Evolutionary conservation across 2,329 filamentous ascomycete genomes (phyloP).

Genomic region (Nemania sp.): DNA sequence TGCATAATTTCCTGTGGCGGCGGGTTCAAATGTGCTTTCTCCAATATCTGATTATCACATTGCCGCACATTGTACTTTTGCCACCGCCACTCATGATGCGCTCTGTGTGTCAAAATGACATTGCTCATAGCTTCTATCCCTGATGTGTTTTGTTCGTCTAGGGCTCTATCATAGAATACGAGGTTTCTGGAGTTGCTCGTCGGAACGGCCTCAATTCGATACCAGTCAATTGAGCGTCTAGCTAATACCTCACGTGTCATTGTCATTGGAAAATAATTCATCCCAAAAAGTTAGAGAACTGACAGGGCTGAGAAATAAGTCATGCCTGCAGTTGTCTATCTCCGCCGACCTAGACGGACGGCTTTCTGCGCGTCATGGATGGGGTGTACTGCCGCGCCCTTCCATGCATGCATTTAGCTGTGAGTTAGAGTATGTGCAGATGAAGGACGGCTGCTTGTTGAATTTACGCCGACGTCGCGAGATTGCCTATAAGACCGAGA

Average conservation of each 20-base stretch:
- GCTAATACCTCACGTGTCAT: too few relatives aligned
- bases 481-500: slow-evolving; percentile 15
- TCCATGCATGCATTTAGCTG: slow-evolving; percentile 26
- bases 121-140: neutral
- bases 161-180: neutral
- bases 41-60: neutral
- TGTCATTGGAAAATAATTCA: too few relatives aligned
- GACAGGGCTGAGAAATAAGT: slow-evolving; percentile 19
- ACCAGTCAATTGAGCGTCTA: too few relatives aligned
- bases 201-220: neutral
- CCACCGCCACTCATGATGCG: neutral
- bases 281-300: slow-evolving; percentile 1
- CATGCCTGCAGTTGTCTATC: slow-evolving; percentile 17
- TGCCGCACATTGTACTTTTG: neutral
- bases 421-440: slow-evolving; percentile 8
- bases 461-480: slow-evolving; percentile 26
- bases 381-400: slow-evolving; percentile 23
- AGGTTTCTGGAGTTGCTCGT: neutral
- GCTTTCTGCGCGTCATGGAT: slow-evolving; percentile 11
- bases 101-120: neutral
- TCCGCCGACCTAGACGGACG: slow-evolving; percentile 15
- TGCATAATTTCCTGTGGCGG: slow-evolving; percentile 7
- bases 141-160: neutral
- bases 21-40: neutral
- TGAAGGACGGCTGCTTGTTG: slow-evolving; percentile 21